These are phyloP conservation scores for Heliamphora pulchella DNA, from an alignment of 179 eudicot genomes.

Conservation along the genomic window DNA sequence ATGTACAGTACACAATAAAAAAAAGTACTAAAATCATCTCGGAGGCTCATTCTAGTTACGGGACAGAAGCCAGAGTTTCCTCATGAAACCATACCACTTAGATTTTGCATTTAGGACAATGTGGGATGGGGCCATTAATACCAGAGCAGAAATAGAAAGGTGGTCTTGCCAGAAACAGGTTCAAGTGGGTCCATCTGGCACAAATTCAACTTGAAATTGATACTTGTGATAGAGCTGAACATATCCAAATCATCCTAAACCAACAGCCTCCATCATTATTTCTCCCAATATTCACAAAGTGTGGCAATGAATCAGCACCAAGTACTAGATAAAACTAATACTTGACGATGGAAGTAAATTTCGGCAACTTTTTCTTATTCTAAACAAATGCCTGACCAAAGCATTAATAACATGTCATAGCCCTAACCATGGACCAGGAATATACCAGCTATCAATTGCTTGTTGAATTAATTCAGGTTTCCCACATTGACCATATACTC, in stretches of 20 bases:
- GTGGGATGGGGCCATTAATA: background rate
- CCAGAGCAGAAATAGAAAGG: background rate
- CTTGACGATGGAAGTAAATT: background rate
- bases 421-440: background rate
- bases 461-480: slow-evolving; percentile 54
- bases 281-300: background rate
- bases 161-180: background rate
- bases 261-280: background rate
- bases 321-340: background rate
- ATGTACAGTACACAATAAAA: no score
- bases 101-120: background rate
- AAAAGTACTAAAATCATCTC: background rate
- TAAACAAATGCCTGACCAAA: background rate
- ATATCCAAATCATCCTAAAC: no score
- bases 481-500: slow-evolving; percentile 70
- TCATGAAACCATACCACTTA: background rate
- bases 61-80: background rate
- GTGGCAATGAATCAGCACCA: background rate
- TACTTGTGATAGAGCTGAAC: background rate
- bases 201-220: background rate
- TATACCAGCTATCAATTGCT: slow-evolving; percentile 90
- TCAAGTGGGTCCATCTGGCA: background rate
- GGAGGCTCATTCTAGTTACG: background rate
- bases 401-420: slow-evolving; percentile 1
- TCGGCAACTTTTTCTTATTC: background rate